A percentile compares a stretch with the other conserved stretches of the same genome.
phyloP scores from a whole-genome alignment of 2,329 filamentous ascomycete genomes.

The Leptographium wingfieldii region DNA sequence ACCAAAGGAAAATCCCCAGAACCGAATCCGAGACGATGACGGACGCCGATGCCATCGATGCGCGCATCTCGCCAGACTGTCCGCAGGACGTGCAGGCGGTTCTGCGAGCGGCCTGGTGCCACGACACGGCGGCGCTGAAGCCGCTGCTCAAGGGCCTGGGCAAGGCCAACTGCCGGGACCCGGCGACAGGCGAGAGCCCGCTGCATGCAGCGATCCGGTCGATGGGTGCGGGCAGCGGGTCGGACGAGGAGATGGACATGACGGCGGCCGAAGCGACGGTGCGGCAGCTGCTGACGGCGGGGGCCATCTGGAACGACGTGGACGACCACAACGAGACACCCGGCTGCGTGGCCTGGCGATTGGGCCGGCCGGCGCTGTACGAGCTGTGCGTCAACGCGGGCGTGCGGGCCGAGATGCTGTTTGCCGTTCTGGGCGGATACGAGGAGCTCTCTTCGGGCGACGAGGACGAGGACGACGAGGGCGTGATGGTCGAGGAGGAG shows the following conservation, averaged over 20 bases:
- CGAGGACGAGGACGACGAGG: conserved; percentile 30
- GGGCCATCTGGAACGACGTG: conserved; percentile 96
- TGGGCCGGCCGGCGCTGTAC: conserved; percentile 63
- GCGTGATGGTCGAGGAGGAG: conserved; percentile 26
- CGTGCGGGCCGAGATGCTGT: conserved; percentile 76
- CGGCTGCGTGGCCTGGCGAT: conserved; percentile 64
- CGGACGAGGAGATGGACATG: conserved; percentile 33
- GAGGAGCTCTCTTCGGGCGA: conserved; percentile 51
- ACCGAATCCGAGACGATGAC: background rate
- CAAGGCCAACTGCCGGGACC: conserved; percentile 65
- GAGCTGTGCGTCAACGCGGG: conserved; percentile 78
- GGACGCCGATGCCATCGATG: conserved; percentile 21
- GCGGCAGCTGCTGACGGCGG: conserved; percentile 66
- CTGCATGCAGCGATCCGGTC: conserved; percentile 83
- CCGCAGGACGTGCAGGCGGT: conserved; percentile 37
- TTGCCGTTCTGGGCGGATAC: conserved; percentile 73
- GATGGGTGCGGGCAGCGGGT: background rate
- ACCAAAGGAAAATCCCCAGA: background rate
- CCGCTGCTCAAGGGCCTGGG: conserved; percentile 52
- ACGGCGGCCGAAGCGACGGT: conserved; percentile 33
- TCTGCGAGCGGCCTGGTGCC: conserved; percentile 41
- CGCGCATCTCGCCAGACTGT: conserved; percentile 41
- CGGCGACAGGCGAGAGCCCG: conserved; percentile 73
- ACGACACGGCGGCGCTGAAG: conserved; percentile 54
- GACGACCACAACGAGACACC: conserved; percentile 81